Evolutionary conservation across 192 early-diverging fungal species (phyloP).

Genomic region (Linnemannia zychae): DNA sequence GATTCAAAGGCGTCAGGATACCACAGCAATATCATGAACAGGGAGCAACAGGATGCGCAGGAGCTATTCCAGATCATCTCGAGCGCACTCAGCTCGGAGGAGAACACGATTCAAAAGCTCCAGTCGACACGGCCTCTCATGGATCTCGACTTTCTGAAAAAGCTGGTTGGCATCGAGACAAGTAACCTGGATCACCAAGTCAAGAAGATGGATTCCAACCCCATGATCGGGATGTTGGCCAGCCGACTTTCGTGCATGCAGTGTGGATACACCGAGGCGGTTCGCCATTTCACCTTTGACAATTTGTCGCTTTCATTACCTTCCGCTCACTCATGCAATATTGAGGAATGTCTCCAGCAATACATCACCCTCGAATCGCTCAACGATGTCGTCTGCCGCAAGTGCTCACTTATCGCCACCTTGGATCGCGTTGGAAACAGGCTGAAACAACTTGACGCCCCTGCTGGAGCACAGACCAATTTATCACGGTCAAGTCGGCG

Average conservation of each 20-base stretch:
- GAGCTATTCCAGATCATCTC: conserved; percentile 89
- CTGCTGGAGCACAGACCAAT: not conserved
- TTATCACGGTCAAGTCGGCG: not conserved
- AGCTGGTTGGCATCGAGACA: conserved; percentile 14
- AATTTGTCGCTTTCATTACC: conserved; percentile 82
- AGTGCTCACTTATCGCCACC: conserved; percentile 71
- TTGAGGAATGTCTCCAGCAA: conserved; percentile 67
- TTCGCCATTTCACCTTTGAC: conserved; percentile 87
- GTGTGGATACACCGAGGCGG: conserved; percentile 84
- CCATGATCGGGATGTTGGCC: conserved; percentile 84
- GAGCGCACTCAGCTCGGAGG: conserved; percentile 77
- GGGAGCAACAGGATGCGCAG: conserved; percentile 91
- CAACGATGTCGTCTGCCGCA: conserved; percentile 74
- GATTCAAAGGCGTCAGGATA: conserved; percentile 52
- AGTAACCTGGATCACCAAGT: conserved; percentile 11
- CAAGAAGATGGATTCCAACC: conserved; percentile 61
- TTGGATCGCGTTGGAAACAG: conserved; percentile 47
- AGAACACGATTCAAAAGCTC: conserved; percentile 28
- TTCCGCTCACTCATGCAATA: conserved; percentile 55
- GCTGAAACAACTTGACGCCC: conserved; percentile 40
- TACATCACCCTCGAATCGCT: conserved; percentile 75
- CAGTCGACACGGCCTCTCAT: conserved; percentile 32
- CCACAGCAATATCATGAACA: conserved; percentile 69
- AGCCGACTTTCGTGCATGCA: conserved; percentile 81
- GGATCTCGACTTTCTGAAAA: conserved; percentile 34